Conservation (phyloP, 805 yeast genomes). For the Wickerhamomyces chaumierensis region DNA sequence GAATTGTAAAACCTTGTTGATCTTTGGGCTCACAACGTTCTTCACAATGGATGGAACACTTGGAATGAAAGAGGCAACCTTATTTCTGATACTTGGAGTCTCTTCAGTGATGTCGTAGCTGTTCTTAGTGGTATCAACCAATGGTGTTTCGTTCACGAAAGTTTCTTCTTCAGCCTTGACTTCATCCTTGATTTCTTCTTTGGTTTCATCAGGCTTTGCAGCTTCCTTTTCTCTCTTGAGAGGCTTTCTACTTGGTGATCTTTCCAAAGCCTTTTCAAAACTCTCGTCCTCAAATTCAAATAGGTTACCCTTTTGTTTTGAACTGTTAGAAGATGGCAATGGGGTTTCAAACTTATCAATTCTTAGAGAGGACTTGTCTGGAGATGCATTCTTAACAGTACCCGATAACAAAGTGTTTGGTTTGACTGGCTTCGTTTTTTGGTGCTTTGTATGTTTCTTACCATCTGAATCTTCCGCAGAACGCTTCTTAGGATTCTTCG, state of each 20-base stretch:
- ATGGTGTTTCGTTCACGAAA: constrained; percentile 1
- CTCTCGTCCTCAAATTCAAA: constrained; percentile 4
- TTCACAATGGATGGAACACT: too few relatives aligned
- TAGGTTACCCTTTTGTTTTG: constrained; percentile 2
- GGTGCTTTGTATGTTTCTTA: constrained; percentile 4
- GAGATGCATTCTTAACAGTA: constrained; percentile 4
- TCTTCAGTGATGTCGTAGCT: not conserved
- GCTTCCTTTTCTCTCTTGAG: not conserved
- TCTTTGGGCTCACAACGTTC: not conserved
- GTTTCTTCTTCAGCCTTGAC: too few relatives aligned
- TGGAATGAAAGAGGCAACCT: not conserved
- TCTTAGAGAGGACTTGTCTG: constrained; percentile 10
- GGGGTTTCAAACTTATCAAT: constrained; percentile 17
- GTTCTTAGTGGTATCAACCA: not conserved
- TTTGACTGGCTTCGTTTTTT: constrained; percentile 3
- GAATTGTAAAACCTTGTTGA: not conserved
- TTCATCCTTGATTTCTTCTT: not conserved
- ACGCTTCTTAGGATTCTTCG: constrained; percentile 18
- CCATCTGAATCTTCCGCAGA: constrained; percentile 5
- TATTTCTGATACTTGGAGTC: constrained; percentile 1
- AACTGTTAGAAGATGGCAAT: constrained; percentile 4
- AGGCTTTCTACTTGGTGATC: not conserved
- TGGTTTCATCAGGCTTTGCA: too few relatives aligned
- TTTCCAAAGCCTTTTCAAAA: not conserved
- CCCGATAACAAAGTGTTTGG: not conserved